Evolutionary conservation across 1,284 basidiomycete species (phyloP).

Genomic region (Sphagnurus paluster): DNA sequence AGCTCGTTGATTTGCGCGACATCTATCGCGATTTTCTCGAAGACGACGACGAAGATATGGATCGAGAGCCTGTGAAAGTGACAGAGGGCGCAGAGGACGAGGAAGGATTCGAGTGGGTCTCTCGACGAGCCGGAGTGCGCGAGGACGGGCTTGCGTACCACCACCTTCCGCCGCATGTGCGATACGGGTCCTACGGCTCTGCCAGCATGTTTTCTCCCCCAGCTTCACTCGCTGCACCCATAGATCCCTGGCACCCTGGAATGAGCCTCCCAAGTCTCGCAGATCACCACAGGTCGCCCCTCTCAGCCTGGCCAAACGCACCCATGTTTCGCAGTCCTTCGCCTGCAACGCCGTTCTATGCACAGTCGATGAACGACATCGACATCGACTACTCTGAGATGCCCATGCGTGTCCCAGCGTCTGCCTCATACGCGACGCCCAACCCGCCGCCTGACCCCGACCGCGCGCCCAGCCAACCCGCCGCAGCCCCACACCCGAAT

Average conservation of each 20-base stretch:
- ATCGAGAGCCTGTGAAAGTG: slow-evolving; percentile 50
- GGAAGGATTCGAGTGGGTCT: slow-evolving; percentile 79
- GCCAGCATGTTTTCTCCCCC: slow-evolving; percentile 60
- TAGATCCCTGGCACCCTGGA: slow-evolving; percentile 48
- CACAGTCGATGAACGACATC: slow-evolving; percentile 24
- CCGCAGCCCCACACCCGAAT: slow-evolving; percentile 54
- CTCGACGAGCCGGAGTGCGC: slow-evolving; percentile 56
- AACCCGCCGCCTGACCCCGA: slow-evolving; percentile 17
- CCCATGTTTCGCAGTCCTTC: slow-evolving; percentile 41
- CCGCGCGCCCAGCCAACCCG: slow-evolving; percentile 25
- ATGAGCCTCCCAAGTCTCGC: slow-evolving; percentile 36
- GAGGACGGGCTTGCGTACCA: slow-evolving; percentile 65
- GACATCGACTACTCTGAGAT: slow-evolving; percentile 1
- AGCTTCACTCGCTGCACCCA: slow-evolving; percentile 45
- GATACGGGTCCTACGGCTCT: slow-evolving; percentile 58
- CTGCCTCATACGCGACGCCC: slow-evolving; percentile 6
- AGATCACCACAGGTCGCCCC: slow-evolving; percentile 33
- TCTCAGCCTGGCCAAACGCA: slow-evolving; percentile 31
- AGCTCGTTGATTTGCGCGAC: slow-evolving; percentile 90
- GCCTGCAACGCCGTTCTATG: slow-evolving; percentile 37
- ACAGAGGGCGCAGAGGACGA: slow-evolving; percentile 54
- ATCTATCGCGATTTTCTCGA: slow-evolving; percentile 93
- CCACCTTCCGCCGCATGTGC: slow-evolving; percentile 68
- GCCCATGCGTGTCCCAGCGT: slow-evolving; percentile 3
- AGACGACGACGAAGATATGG: slow-evolving; percentile 69